These are phyloP conservation scores for Coemansia sp. DNA, from an alignment of 192 early-diverging fungal genomes.

Conservation along the genomic window DNA sequence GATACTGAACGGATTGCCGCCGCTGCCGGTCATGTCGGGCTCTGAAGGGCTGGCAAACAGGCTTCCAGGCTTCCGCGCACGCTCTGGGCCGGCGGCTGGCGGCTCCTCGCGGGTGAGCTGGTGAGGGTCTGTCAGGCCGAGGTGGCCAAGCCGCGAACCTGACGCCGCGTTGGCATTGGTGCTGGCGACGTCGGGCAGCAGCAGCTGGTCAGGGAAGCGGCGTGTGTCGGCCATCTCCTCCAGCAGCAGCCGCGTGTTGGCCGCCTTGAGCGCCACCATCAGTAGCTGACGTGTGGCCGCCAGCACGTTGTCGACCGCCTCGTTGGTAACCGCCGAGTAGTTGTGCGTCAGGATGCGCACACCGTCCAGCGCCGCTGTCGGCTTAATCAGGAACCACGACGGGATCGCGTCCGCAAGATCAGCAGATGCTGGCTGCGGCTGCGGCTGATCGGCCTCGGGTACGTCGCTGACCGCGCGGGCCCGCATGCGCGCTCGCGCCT, in stretches of 20 bases:
- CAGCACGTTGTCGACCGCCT: slow-evolving; percentile 45
- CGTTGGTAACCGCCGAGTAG: slow-evolving; percentile 43
- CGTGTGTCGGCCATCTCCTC: slow-evolving; percentile 53
- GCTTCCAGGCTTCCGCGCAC: too few species aligned
- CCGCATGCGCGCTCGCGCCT: slow-evolving; percentile 30
- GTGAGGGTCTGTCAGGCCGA: slow-evolving; percentile 9
- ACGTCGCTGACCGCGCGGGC: slow-evolving; percentile 26
- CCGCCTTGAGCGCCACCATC: slow-evolving; percentile 45
- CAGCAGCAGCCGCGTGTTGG: slow-evolving; percentile 50
- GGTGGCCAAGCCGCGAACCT: slow-evolving; percentile 8
- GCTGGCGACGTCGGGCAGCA: slow-evolving; percentile 26
- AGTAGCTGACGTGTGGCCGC: slow-evolving; percentile 50
- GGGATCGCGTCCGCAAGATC: slow-evolving; percentile 43
- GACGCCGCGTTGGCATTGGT: not conserved
- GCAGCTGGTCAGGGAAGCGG: slow-evolving; percentile 37
- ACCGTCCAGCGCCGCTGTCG: slow-evolving; percentile 33
- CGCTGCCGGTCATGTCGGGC: not conserved
- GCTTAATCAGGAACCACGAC: slow-evolving; percentile 54
- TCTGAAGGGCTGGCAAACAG: not conserved
- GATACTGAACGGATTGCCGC: slow-evolving; percentile 30
- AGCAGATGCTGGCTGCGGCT: not conserved
- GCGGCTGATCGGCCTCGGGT: slow-evolving; percentile 7
- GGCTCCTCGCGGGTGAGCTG: too few species aligned
- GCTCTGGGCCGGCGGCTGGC: too few species aligned
- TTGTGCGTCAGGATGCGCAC: slow-evolving; percentile 55